phyloP scores from a whole-genome alignment of 352 stramenopile genomes.

The Phytopythium montanum region DNA sequence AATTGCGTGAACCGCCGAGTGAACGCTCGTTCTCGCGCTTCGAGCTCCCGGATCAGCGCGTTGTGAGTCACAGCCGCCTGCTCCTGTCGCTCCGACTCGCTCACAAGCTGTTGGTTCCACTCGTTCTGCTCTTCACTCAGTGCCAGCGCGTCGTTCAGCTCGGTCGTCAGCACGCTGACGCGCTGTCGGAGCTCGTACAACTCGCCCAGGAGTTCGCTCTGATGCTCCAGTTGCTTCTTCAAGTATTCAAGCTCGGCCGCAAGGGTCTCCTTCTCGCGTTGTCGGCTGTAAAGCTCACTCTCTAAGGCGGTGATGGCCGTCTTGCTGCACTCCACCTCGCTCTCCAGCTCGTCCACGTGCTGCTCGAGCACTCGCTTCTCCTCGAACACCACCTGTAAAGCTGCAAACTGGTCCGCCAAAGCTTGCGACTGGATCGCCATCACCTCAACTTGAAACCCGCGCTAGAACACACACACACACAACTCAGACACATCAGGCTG shows the following conservation, averaged over 20 bases:
- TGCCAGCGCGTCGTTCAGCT: slow-evolving; percentile 2
- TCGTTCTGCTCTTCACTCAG: slow-evolving; percentile 22
- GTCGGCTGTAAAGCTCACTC: slow-evolving; percentile 11
- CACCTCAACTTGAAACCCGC: slow-evolving; percentile 18
- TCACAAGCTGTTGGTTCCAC: slow-evolving; percentile 5
- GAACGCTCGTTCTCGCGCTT: not conserved
- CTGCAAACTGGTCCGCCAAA: slow-evolving; percentile 22
- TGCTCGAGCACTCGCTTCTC: slow-evolving; percentile 21
- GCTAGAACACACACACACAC: slow-evolving; percentile 11
- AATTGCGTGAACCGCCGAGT: not conserved
- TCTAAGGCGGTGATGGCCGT: slow-evolving; percentile 18
- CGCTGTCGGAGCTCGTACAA: not conserved
- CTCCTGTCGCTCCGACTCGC: not conserved
- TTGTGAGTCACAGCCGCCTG: not conserved
- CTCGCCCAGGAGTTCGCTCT: not conserved
- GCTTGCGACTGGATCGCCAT: slow-evolving; percentile 15
- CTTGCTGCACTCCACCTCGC: slow-evolving; percentile 10
- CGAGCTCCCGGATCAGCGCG: slow-evolving; percentile 4
- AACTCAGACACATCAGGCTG: not conserved
- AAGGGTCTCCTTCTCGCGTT: not conserved
- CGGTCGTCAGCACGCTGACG: not conserved
- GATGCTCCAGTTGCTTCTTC: not conserved
- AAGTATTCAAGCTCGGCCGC: not conserved
- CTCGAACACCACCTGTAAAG: slow-evolving; percentile 14
- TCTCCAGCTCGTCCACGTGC: slow-evolving; percentile 13